Base-by-base conservation (phyloP, 2,329 filamentous ascomycete genomes). In the Neonectria sp. region DNA sequence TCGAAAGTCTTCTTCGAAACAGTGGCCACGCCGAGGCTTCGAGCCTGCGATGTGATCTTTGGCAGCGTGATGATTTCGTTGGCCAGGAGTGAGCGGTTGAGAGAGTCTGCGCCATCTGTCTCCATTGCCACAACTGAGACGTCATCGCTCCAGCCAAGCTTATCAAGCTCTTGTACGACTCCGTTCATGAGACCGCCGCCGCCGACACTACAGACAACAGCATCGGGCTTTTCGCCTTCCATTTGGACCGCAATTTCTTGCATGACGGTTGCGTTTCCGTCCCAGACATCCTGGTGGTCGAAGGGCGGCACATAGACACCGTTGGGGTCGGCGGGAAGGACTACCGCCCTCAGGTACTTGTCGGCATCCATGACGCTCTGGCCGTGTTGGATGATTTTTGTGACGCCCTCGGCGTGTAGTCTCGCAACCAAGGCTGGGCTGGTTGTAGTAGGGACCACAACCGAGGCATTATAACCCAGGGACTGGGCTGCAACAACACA, bases 161-260 rank as follows among this genome's bases (percentile, higher is more conserved):
- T 69, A 56, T 76, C 69, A 2, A 95, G 81, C 3, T 91, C 92
- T 75, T 90, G 84, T 77, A 92, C 87, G 64, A 96, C 82, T 2
- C 94, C 94, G 73, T 90, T 91, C 55, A 96, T 86, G n/a, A 96
- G 80, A 0, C 93, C 93, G 12, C 94, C 93, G n/a, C 93, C 93
- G 5, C 93, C 93, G 43, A 95, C 92, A 66, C 86, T 91, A 79
- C 92, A 95, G 46, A 95, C 86, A 5, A 96, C 83, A 2, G 88
- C 92, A 74, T 94, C 90, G 3, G 92, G 84, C 17, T 70, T 70
- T 6, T 92, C 91, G 33, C 94, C 92, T 63, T 86, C 90, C 57
- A 85, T 69, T 67, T 85, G 82, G 3, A 35, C 55, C 12, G 72
- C 72, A 29, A 85, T 73, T 73, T 85, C 83, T 37, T 87, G 82